Percentiles rank a stretch among this genome's conserved stretches.
phyloP scores from a whole-genome alignment of 176 grass and related monocot genomes.

The Zoysia pacifica region DNA sequence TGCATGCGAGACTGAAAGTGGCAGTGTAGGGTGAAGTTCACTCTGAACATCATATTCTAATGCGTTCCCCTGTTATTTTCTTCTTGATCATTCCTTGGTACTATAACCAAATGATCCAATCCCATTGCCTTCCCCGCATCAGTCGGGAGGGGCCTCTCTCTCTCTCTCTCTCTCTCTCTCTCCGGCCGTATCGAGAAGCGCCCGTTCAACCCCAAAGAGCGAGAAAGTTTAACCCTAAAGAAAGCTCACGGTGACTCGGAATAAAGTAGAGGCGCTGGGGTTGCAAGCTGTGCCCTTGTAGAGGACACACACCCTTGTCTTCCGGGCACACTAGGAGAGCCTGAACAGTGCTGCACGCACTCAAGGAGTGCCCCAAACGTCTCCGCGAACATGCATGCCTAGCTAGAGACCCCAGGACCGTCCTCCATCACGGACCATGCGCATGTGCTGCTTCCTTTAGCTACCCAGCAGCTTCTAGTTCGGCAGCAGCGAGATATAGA shows the following conservation, averaged over 20 bases:
- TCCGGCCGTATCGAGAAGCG: conserved; percentile 41
- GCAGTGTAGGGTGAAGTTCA: conserved; percentile 41
- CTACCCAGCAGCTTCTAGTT: background rate
- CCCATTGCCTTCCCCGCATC: conserved; percentile 60
- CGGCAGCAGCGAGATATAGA: no score
- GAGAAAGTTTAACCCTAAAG: conserved; percentile 58
- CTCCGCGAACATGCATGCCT: conserved; percentile 36
- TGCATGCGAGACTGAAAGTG: conserved; percentile 35
- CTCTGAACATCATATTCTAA: conserved; percentile 34
- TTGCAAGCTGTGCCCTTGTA: conserved; percentile 57
- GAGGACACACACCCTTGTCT: conserved; percentile 61
- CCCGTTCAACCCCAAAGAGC: conserved; percentile 54
- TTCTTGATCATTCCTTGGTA: conserved; percentile 66
- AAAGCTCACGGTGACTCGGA: conserved; percentile 53
- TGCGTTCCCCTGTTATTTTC: conserved; percentile 12
- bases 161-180: background rate
- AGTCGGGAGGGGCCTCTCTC: conserved; percentile 13
- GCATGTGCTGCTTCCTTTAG: conserved; percentile 18
- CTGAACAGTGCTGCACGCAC: conserved; percentile 23
- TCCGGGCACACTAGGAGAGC: conserved; percentile 45
- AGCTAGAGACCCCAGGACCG: background rate
- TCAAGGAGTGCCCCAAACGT: conserved; percentile 50
- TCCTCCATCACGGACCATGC: conserved; percentile 25
- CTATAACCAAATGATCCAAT: conserved; percentile 54
- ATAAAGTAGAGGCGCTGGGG: conserved; percentile 52